These are phyloP conservation scores for Volvox carteri DNA, from an alignment of 163 green algal genomes.

Conservation along the genomic window DNA sequence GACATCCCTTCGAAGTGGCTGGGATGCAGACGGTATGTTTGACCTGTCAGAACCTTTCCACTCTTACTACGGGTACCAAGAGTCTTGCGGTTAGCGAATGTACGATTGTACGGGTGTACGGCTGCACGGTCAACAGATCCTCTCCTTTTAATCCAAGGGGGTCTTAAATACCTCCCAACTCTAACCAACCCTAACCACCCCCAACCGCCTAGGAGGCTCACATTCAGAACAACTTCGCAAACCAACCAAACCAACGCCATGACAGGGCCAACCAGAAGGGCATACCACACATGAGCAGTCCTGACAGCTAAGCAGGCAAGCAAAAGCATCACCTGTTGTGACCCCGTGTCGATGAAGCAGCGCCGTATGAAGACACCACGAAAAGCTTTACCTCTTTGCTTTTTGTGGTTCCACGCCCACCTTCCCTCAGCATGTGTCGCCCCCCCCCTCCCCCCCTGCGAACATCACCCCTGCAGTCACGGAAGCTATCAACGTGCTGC, in stretches of 20 bases:
- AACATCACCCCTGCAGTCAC: constrained; percentile 27
- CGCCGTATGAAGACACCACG: not conserved
- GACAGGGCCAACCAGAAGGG: no score
- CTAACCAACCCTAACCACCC: no score
- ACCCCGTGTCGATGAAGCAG: not conserved
- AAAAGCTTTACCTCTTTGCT: not conserved
- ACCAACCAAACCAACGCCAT: no score
- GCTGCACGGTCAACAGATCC: not conserved
- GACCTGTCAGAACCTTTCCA: no score
- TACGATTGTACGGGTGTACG: not conserved
- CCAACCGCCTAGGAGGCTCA: no score
- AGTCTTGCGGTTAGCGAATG: not conserved
- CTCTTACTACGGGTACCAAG: not conserved
- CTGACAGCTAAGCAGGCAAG: not conserved
- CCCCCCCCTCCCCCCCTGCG: no score
- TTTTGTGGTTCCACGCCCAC: no score
- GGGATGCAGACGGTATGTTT: constrained; percentile 3
- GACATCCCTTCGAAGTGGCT: constrained; percentile 3
- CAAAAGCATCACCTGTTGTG: not conserved
- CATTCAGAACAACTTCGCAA: no score
- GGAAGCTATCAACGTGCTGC: constrained; percentile 31
- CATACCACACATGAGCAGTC: no score
- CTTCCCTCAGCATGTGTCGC: no score
- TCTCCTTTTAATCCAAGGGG: no score
- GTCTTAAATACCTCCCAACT: no score